Base-by-base conservation (phyloP, 192 early-diverging fungal species). In the Podila horticola region DNA sequence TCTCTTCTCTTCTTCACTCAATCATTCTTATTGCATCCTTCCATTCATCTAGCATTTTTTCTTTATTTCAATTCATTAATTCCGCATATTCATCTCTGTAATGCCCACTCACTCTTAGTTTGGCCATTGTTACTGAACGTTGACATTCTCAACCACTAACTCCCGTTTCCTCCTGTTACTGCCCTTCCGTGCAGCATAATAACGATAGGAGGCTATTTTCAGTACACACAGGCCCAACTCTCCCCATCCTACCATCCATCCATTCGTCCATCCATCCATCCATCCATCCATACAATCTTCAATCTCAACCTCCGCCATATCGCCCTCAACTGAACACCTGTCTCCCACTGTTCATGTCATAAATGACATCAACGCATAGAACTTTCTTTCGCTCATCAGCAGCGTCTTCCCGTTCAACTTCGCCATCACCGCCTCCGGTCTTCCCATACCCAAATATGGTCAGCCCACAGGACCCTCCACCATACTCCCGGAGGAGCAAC, bases 361-460 rank as follows among this genome's bases (percentile, higher is more conserved):
- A 81, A 62, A 81, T 81, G 77, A 73, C 70, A 62, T 67, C 75
- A n/a, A n/a, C 77, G n/a, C 65, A 65, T 65, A 76, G 71, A 65
- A 50, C 49, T 17, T 73, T 81, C 67, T 81, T 72, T 69, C 77
- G 77, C 77, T 81, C 77, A 65, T 81, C 77, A 24, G 77, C 67
- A 73, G 77, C 71, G 77, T 81, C 77, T n/a, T 81, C 77, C 26
- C 66, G 77, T 69, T 81, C 77, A 22, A 81, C 77, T 13, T 81
- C 77, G 5, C 77, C 77, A 5, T 81, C 77, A 2, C 77, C 77
- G 45, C 77, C 77, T 19, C 77, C 77, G 13, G 69, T 72, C 66
- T 81, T 81, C 58, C 77, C 77, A 31, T 61, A 31, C 30, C 59
- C 59, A 24, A 71, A 71, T 36, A 81, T 81, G 77, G 71, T 81